Percentiles rank a stretch among this genome's conserved stretches.
These are phyloP conservation scores for Striga hermonthica DNA, from an alignment of 305 asterid genomes.

Conservation along the genomic window DNA sequence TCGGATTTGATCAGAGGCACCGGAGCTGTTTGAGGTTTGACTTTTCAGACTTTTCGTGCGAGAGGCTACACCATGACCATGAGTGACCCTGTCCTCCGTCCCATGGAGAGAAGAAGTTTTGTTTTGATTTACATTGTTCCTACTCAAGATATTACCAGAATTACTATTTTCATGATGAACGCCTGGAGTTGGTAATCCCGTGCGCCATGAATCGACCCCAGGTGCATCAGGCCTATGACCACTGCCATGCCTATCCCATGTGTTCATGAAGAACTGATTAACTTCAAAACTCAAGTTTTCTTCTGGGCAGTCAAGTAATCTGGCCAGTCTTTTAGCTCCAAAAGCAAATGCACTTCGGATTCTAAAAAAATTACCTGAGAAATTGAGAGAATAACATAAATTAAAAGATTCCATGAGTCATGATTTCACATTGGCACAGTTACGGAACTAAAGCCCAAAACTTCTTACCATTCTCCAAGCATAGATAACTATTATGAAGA, in stretches of 20 bases:
- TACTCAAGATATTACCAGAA: slow-evolving; percentile 35
- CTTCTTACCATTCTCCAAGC: background rate
- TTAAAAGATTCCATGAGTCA: background rate
- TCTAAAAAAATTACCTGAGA: slow-evolving; percentile 86
- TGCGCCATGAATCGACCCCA: slow-evolving; percentile 41
- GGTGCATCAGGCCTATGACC: slow-evolving; percentile 95
- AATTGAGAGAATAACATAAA: slow-evolving; percentile 26
- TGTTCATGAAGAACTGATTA: slow-evolving; percentile 89
- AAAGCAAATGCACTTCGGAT: slow-evolving; percentile 96
- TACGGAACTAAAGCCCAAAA: background rate
- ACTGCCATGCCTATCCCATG: slow-evolving; percentile 97
- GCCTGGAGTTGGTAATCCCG: slow-evolving; percentile 48
- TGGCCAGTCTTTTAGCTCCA: slow-evolving; percentile 89
- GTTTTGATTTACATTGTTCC: slow-evolving; percentile 43
- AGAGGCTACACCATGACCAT: slow-evolving; percentile 43
- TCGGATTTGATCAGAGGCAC: slow-evolving; percentile 41
- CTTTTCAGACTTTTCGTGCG: slow-evolving; percentile 47
- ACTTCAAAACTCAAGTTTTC: slow-evolving; percentile 69
- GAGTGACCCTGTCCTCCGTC: slow-evolving; percentile 38
- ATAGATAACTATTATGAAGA: background rate
- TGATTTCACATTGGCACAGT: background rate
- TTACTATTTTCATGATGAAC: slow-evolving; percentile 43
- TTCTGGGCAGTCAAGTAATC: slow-evolving; percentile 77
- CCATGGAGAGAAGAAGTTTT: slow-evolving; percentile 30
- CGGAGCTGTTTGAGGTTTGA: slow-evolving; percentile 44